Conservation (phyloP, 306 rosid genomes). For the Nissolia schottii region DNA sequence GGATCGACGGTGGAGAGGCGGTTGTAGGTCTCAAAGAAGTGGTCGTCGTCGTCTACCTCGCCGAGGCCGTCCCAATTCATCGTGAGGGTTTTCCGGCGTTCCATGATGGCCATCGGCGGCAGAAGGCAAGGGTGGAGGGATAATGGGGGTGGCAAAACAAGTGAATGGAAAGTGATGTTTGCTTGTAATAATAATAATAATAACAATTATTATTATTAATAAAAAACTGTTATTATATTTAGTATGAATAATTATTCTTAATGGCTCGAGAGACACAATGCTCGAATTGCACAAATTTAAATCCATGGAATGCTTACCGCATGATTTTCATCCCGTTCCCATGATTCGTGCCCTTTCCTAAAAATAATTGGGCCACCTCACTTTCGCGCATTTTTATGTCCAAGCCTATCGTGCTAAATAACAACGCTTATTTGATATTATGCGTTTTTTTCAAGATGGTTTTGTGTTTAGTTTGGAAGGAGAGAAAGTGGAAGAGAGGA, state of each 20-base stretch:
- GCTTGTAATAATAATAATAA: neutral
- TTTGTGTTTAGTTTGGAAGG: neutral
- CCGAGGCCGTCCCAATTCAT: slow-evolving; percentile 46
- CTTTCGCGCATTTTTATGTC: too few species aligned
- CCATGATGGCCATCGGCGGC: slow-evolving; percentile 35
- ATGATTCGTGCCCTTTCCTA: too few species aligned
- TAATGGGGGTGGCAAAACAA: neutral
- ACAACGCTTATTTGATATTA: too few species aligned
- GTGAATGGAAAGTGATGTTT: neutral
- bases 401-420: too few species aligned
- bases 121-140: neutral
- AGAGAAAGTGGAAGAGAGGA: slow-evolving; percentile 44
- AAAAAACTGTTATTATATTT: neutral
- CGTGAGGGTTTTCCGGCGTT: slow-evolving; percentile 37
- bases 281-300: too few species aligned
- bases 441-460: neutral
- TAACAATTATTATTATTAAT: neutral
- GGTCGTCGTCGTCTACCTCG: slow-evolving; percentile 44
- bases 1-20: slow-evolving; percentile 44
- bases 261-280: too few species aligned
- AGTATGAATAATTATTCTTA: too few species aligned
- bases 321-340: too few species aligned
- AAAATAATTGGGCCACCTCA: too few species aligned
- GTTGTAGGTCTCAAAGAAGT: slow-evolving; percentile 51
- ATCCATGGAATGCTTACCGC: too few species aligned